These are phyloP conservation scores for Fusarium floridanum DNA, from an alignment of 2,329 filamentous ascomycete genomes.

Conservation along the genomic window DNA sequence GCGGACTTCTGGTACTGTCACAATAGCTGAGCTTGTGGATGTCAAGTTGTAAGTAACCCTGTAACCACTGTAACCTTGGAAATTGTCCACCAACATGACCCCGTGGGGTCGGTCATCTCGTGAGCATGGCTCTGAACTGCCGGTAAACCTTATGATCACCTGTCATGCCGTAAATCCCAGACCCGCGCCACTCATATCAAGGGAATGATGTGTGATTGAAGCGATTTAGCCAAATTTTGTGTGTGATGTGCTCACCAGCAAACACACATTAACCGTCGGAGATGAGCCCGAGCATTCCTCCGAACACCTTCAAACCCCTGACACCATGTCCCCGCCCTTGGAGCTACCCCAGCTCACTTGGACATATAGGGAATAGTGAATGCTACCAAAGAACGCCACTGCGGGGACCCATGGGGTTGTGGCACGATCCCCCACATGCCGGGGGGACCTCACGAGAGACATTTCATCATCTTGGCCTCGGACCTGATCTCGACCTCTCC, in stretches of 20 bases:
- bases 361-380: background rate
- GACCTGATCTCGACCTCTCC: background rate
- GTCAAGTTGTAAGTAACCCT: background rate
- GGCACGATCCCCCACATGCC: background rate
- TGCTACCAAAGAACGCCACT: background rate
- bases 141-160: background rate
- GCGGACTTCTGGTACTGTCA: background rate
- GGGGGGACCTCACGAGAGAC: background rate
- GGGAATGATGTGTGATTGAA: background rate
- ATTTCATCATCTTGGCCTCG: background rate
- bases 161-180: background rate
- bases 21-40: background rate
- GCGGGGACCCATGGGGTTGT: slow-evolving; percentile 1
- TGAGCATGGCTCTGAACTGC: background rate
- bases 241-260: background rate
- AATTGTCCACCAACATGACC: background rate
- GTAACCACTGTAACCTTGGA: background rate
- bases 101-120: background rate
- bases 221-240: background rate
- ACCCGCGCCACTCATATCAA: background rate
- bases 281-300: background rate
- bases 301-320: background rate
- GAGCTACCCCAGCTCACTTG: background rate
- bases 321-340: background rate
- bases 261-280: background rate